Evolutionary conservation across 2,329 filamentous ascomycete genomes (phyloP).

Genomic region (Penicillium sp.): DNA sequence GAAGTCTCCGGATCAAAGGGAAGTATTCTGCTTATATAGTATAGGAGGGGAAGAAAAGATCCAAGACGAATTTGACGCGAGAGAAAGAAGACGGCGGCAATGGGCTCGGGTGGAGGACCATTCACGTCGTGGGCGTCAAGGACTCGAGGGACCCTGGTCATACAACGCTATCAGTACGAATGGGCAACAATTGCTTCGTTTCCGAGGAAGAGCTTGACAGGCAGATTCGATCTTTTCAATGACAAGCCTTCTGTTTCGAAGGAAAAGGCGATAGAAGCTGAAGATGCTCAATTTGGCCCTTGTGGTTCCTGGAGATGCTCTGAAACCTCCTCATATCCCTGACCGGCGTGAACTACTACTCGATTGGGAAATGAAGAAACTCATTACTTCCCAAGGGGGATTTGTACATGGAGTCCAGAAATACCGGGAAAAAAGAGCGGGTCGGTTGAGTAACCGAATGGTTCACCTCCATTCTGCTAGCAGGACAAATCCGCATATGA

Average conservation of each 20-base stretch:
- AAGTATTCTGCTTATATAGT: slow-evolving; percentile 11
- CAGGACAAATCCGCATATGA: slow-evolving; percentile 18
- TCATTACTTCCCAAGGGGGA: slow-evolving; percentile 2
- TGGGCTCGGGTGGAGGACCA: slow-evolving; percentile 16
- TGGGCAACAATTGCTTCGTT: slow-evolving; percentile 6
- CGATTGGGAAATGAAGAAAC: slow-evolving; percentile 2
- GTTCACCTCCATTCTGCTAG: slow-evolving; percentile 16
- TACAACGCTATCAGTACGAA: slow-evolving; percentile 28
- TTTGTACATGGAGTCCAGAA: slow-evolving; percentile 12
- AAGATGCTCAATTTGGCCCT: background rate
- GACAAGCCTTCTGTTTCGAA: no score
- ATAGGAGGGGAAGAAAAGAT: slow-evolving; percentile 13
- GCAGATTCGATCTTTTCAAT: background rate
- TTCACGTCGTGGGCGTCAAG: slow-evolving; percentile 21
- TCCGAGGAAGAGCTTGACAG: slow-evolving; percentile 1
- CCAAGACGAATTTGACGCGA: slow-evolving; percentile 22
- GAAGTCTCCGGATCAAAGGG: slow-evolving; percentile 12
- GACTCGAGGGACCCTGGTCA: slow-evolving; percentile 22
- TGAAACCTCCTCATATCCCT: slow-evolving; percentile 5
- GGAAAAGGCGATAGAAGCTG: background rate
- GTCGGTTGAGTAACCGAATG: slow-evolving; percentile 19
- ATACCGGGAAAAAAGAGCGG: slow-evolving; percentile 15
- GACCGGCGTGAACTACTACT: slow-evolving; percentile 5
- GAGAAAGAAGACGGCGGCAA: slow-evolving; percentile 17
- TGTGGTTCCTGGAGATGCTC: slow-evolving; percentile 4